Base-by-base conservation (phyloP, 179 eudicot species). In the Carnegiea gigantea region DNA sequence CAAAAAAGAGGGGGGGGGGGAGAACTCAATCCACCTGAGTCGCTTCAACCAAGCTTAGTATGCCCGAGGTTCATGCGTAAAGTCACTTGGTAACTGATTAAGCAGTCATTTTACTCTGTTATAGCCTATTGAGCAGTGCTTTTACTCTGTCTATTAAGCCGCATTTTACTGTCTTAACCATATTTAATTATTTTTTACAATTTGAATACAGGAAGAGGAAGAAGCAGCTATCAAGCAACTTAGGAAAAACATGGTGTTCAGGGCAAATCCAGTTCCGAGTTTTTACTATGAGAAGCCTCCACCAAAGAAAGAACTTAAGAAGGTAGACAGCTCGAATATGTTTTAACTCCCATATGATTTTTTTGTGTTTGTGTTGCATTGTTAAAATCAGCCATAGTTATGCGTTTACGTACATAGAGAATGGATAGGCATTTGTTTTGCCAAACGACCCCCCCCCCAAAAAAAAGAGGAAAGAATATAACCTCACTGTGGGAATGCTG, bases 191-290 rank as follows among this genome's bases (percentile, higher is more conserved):
- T 78, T 51, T 13, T 46, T 26, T 26, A 14, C 40, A 65, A 57
- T 57, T 62, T 17, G 13, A 67, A 73, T 77, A 21, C 83, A 92
- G 99, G 98, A 95, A 86, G 94, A 94, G 82, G 92, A 92, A 87
- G 88, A 86, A 73, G 95, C 91, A 24, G 93, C 92, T n/a, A 81
- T 95, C 84, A 94, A 89, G 83, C 91, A 92, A 87, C 90, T 95
- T 65, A 88, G 99, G 85, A 95, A 90, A 86, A 83, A 70, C 85
- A 88, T 94, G 97, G 82, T 79, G 82, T 85, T 82, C 83, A 94
- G 78, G 89, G 99, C 99, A 78, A 90, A 90, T 80, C 99, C 98
- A 54, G 91, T 95, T 77, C 99, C 99, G 64, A 88, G 36, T 67
- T 94, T 94, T 85, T 93, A 91, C 86, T 88, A 88, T 70, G 90